Base-by-base conservation (phyloP, 208 protist species). In the Trichomonas tenax region DNA sequence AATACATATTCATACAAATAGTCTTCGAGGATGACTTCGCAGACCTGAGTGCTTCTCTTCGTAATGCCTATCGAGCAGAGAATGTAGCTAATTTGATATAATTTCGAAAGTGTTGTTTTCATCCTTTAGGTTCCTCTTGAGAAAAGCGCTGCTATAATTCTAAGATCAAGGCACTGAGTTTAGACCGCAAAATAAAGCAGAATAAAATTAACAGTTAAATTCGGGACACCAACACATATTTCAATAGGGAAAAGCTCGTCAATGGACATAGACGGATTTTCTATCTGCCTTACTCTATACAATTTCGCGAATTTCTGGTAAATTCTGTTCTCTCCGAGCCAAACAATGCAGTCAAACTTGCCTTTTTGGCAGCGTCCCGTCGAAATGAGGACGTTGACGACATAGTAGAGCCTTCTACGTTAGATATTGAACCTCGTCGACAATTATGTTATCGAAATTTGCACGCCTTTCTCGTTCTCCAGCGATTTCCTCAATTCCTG, bases 71-170 rank as follows among this genome's bases (percentile, higher is more conserved):
- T 51, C 15, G 86, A 48, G 9, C 44, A 41, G 0, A 93, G 15
- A 15, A 93, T 93, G 31, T 93, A 93, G 31, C 26, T 38, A 51
- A 93, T 93, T 51, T 93, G 86, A 51, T 93, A 93, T 40, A 93
- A 38, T 38, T 93, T 93, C 0, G 40, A 93, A 48, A 93, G 26
- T 1, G 86, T 93, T 48, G 86, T 93, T 51, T 93, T 93, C 14
- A 48, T 48, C 34, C 86, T 8, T 9, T 44, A 2, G 26, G 40
- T 93, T 38, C 45, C 14, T 38, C 86, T 23, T 51, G 86, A 93
- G 46, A 93, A 51, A 36, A 93, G 46, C n/a, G 23, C 45, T n/a
- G 40, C 86, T 8, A 93, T 41, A 58, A 38, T 44, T 38, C 44
- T 48, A 0, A 93, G 21, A 93, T 93, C 86, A 1, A 93, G 17